Evolutionary conservation across 116 monocot genomes (phyloP), one percentile per base, ranked within the genome.

Genomic region (Phalaenopsis hybrid): DNA sequence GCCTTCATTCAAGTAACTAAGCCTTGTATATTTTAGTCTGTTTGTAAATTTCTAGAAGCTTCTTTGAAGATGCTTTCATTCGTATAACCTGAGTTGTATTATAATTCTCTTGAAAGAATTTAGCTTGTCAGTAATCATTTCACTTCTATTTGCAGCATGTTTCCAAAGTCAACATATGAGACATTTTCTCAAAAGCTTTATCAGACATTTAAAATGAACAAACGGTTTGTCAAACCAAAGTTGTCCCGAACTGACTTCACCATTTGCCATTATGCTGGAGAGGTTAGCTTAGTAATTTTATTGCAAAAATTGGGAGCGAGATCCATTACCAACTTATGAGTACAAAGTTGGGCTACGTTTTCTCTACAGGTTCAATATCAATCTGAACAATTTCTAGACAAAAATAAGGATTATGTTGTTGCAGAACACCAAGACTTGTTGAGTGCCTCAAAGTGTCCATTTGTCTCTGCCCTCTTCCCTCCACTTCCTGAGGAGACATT

Each of bases 181-280:
- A 98, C 98, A 41, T 98, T 98, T 90, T 86, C 91, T 67, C 91
- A 98, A 57, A 98, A 98, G 92, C 92, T 98, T 80, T 98, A 98
- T 84, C 98, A 98, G 79, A 98, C 95, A 33, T 98, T 93, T 81
- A 91, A 92, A 83, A 76, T 37, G 5, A 88, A 95, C 80, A 95
- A 95, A 78, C 91, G 98, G 13, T 98, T 98, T 63, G 65, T 92
- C 77, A 98, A 98, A 85, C 98, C 98, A 78, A 98, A 98, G 80
- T 86, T 98, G 6, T 92, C 98, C 68, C 93, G 90, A 44, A 92
- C 95, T 57, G 93, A 94, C 85, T 98, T 98, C 83, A 93, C 95
- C 3, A 82, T 98, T 18, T 85, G 81, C 58, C 98, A 98, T 87
- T 98, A 98, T 88, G 98, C 98, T 61, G 98, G 98, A 73, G 98